Base-by-base conservation (phyloP, 2,329 filamentous ascomycete genomes). In the Fusarium incarnatum region DNA sequence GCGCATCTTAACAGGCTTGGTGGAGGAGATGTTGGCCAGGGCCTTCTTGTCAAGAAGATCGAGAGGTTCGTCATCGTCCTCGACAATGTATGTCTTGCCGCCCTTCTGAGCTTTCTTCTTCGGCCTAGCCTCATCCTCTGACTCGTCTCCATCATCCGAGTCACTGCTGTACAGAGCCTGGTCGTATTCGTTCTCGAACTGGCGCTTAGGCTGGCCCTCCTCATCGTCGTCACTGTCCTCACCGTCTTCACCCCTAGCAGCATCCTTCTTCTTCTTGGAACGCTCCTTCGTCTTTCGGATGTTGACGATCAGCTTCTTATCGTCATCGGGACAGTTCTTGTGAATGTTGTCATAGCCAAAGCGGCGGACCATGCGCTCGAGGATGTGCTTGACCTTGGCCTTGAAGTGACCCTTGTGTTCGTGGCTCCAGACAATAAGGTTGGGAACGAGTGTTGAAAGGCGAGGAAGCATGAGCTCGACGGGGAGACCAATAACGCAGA, bases 341-440 rank as follows among this genome's bases (percentile, higher is more conserved):
- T 96, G 93, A 15, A 99, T 88, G 30, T 89, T 81, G 4, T 95
- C 91, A 47, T 92, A 92, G 49, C 96, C 94, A 77, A 98, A 98
- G 60, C 95, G 90, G 49, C 95, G 89, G 23, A 98, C 92, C 87
- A 98, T 94, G 55, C 96, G 90, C 82, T 99, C 96, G 18, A 99
- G 84, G 69, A 99, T 98, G 77, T 98, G 94, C 88, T 98, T 98
- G 73, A 99, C 94, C 84, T 98, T 99, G 52, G 93, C 91, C 76
- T 95, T 94, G 83, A 99, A 96, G 78, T 97, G 94, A 15, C 94
- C 94, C 83, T 98, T 98, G 85, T 99, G 97, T 81, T 99, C 96
- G 80, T 98, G 94, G 78, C 92, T 94, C 95, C 96, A 99, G 44
- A 94, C 89, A 85, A 98, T 93, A 22, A 98, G 85, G 80, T 97